phyloP scores from a whole-genome alignment of 257 asterid species.

The Fraxinus quadrangulata region DNA sequence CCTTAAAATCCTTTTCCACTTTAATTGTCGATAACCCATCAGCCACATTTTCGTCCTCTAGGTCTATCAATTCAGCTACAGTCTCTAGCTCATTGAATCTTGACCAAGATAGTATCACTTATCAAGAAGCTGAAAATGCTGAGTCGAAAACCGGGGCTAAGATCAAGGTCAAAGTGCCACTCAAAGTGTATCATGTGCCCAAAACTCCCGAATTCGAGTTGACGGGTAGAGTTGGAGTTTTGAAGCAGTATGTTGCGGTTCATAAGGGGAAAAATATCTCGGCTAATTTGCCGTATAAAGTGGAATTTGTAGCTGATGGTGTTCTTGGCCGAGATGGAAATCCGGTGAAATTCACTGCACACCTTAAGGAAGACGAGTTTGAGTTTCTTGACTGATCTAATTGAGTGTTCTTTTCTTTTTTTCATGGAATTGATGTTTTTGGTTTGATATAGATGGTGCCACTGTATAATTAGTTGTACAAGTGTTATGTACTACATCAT shows the following conservation, averaged over 20 bases:
- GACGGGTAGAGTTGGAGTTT: conserved; percentile 52
- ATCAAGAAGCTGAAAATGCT: conserved; percentile 34
- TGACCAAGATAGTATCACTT: conserved; percentile 27
- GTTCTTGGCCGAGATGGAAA: conserved; percentile 59
- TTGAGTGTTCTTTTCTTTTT: not conserved
- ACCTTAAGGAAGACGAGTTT: conserved; percentile 88
- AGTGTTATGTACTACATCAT: conserved; percentile 19
- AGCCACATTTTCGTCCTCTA: conserved; percentile 25
- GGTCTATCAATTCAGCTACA: conserved; percentile 33
- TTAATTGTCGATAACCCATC: conserved; percentile 30
- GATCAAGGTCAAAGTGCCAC: conserved; percentile 69
- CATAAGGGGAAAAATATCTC: conserved; percentile 72
- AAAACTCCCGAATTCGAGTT: conserved; percentile 71
- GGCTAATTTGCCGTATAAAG: conserved; percentile 80
- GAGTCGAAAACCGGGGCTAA: conserved; percentile 49
- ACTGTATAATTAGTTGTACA: conserved; percentile 10
- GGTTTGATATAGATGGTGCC: conserved; percentile 7
- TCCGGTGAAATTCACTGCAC: conserved; percentile 69
- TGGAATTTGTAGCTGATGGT: conserved; percentile 62
- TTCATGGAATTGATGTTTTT: too few relatives aligned
- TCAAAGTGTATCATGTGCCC: conserved; percentile 78
- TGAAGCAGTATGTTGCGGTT: conserved; percentile 77
- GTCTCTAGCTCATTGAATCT: conserved; percentile 32
- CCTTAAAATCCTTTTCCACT: conserved; percentile 33
- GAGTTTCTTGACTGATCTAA: conserved; percentile 71